A percentile compares a stretch with the other conserved stretches of the same genome.
These are phyloP conservation scores for Tribonema minus DNA, from an alignment of 108 stramenopile genomes.

Conservation along the genomic window DNA sequence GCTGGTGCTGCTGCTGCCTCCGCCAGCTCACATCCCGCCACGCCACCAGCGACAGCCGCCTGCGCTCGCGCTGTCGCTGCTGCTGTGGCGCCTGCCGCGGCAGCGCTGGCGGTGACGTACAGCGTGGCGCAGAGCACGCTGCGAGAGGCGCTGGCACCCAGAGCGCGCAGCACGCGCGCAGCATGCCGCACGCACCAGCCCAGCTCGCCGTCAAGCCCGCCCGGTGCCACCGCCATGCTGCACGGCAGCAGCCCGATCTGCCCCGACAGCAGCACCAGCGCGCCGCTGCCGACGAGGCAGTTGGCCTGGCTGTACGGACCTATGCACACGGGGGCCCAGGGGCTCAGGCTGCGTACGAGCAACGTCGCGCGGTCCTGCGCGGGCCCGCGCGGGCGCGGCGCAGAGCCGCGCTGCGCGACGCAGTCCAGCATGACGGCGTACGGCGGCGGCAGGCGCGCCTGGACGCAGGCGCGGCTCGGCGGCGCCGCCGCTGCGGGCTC, in stretches of 20 bases:
- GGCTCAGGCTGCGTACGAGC: slow-evolving; percentile 86
- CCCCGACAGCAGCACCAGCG: slow-evolving; percentile 76
- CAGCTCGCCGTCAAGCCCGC: slow-evolving; percentile 3
- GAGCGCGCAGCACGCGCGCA: slow-evolving; percentile 2
- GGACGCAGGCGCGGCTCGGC: slow-evolving; percentile 56
- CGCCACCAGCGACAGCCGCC: background rate
- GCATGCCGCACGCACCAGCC: slow-evolving; percentile 8
- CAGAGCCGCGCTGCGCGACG: slow-evolving; percentile 58
- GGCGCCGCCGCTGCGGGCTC: slow-evolving; percentile 59
- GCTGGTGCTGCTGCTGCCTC: background rate
- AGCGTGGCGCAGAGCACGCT: slow-evolving; percentile 16
- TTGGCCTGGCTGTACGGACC: slow-evolving; percentile 97
- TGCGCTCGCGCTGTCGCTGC: background rate
- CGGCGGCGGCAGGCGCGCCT: slow-evolving; percentile 68
- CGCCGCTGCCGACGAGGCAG: slow-evolving; percentile 60
- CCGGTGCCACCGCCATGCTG: slow-evolving; percentile 67
- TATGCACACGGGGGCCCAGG: slow-evolving; percentile 96
- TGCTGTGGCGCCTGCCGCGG: background rate
- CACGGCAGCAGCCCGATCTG: slow-evolving; percentile 83
- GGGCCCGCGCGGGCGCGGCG: background rate
- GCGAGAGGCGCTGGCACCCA: slow-evolving; percentile 6
- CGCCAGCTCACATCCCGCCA: background rate
- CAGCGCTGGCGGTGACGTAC: slow-evolving; percentile 10
- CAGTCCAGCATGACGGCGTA: slow-evolving; percentile 74
- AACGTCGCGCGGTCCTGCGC: too few species aligned